A percentile compares a stretch with the other conserved stretches of the same genome.
These are phyloP conservation scores for Actinomucor elegans DNA, from an alignment of 371 early-diverging fungal genomes.

Conservation along the genomic window DNA sequence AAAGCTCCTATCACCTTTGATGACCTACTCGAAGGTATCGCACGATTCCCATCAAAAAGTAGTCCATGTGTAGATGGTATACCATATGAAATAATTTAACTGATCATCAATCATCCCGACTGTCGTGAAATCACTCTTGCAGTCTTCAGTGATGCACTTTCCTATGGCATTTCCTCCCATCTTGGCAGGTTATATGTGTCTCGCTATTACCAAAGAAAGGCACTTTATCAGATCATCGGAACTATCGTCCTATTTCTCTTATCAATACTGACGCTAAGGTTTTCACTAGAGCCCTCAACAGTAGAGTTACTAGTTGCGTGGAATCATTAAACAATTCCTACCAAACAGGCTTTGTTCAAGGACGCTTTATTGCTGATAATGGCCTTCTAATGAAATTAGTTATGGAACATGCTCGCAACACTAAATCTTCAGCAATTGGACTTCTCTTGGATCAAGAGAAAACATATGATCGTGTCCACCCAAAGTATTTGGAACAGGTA, in stretches of 20 bases:
- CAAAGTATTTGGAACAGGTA: background rate
- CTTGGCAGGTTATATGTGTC: slow-evolving; percentile 16
- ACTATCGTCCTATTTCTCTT: slow-evolving; percentile 28
- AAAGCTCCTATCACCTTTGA: background rate
- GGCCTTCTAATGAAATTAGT: background rate
- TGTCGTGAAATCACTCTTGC: background rate
- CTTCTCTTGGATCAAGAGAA: slow-evolving; percentile 9
- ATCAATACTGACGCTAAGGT: slow-evolving; percentile 12
- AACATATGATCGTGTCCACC: slow-evolving; percentile 17
- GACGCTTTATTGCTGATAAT: slow-evolving; percentile 2
- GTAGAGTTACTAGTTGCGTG: background rate
- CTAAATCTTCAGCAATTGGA: background rate
- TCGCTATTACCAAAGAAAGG: slow-evolving; percentile 26
- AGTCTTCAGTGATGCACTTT: slow-evolving; percentile 6
- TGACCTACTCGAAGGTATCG: background rate
- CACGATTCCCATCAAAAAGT: background rate
- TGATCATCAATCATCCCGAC: background rate
- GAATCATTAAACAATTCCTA: background rate
- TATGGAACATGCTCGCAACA: background rate
- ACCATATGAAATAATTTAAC: slow-evolving; percentile 21
- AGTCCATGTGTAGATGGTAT: slow-evolving; percentile 29
- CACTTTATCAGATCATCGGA: slow-evolving; percentile 5
- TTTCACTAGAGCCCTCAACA: slow-evolving; percentile 5
- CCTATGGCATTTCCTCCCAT: slow-evolving; percentile 1
- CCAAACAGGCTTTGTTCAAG: slow-evolving; percentile 5